Conservation (phyloP, 352 stramenopile genomes). For the Aphanomyces astaci region DNA sequence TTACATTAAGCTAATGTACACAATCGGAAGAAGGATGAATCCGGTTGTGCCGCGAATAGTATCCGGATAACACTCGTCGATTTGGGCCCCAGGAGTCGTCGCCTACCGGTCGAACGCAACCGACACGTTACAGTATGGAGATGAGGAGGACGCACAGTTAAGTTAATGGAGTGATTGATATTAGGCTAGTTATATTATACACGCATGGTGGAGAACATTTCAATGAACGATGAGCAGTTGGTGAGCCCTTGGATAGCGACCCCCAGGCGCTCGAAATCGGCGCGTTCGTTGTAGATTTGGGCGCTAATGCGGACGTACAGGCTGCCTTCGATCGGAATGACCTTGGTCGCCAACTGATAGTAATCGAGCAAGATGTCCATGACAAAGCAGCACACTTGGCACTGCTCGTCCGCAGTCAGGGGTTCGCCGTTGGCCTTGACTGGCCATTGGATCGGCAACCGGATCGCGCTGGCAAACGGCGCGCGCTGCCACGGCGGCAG, state of each 20-base stretch:
- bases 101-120: too few species aligned
- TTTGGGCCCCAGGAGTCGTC: too few species aligned
- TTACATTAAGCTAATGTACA: background rate
- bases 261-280: slow-evolving; percentile 66
- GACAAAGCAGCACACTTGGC: slow-evolving; percentile 60
- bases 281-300: slow-evolving; percentile 81
- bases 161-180: slow-evolving; percentile 8
- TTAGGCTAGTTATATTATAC: slow-evolving; percentile 16
- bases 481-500: slow-evolving; percentile 71
- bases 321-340: slow-evolving; percentile 53
- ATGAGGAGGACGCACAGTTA: background rate
- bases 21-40: too few species aligned
- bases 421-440: slow-evolving; percentile 31
- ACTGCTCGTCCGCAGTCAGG: slow-evolving; percentile 50
- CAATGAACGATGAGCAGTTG: slow-evolving; percentile 11
- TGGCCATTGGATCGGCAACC: slow-evolving; percentile 60
- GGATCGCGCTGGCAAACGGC: slow-evolving; percentile 75
- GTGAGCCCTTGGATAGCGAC: slow-evolving; percentile 67
- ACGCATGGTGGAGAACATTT: slow-evolving; percentile 18
- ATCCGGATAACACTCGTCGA: too few species aligned
- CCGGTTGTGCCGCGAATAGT: too few species aligned
- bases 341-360: slow-evolving; percentile 60
- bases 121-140: too few species aligned
- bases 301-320: slow-evolving; percentile 76
- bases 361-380: slow-evolving; percentile 74